phyloP scores from a whole-genome alignment of 805 yeast species.

The Candida maris region DNA sequence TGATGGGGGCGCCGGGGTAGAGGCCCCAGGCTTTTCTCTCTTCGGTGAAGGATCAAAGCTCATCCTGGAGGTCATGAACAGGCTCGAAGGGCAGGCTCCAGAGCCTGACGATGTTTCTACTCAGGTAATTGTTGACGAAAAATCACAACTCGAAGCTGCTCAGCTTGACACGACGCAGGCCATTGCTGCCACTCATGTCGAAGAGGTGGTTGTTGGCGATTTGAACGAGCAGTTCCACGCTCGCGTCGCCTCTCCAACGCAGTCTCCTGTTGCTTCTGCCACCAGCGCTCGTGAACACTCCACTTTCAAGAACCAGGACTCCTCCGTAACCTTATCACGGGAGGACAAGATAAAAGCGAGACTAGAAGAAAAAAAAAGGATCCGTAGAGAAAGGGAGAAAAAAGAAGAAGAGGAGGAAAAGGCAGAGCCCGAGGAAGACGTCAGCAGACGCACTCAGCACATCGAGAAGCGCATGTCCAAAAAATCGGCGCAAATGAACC shows the following conservation, averaged over 20 bases:
- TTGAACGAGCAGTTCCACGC: too few relatives aligned
- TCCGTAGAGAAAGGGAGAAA: constrained; percentile 9
- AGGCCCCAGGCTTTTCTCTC: constrained; percentile 6
- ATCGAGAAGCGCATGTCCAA: constrained; percentile 3
- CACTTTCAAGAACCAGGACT: too few relatives aligned
- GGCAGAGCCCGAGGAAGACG: constrained; percentile 2
- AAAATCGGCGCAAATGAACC: constrained; percentile 8
- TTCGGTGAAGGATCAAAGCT: constrained; percentile 16
- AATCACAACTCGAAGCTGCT: too few relatives aligned
- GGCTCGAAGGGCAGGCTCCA: constrained; percentile 5
- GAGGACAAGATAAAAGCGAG: constrained; percentile 30
- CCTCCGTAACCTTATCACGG: constrained; percentile 22
- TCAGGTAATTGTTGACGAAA: too few relatives aligned
- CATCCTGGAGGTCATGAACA: constrained; percentile 13
- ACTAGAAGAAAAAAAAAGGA: constrained; percentile 15
- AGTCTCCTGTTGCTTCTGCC: too few relatives aligned
- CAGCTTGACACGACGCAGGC: too few relatives aligned
- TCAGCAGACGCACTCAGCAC: constrained; percentile 1
- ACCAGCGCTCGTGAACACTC: too few relatives aligned
- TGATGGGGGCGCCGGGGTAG: neutral
- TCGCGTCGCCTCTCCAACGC: too few relatives aligned
- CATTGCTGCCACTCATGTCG: too few relatives aligned
- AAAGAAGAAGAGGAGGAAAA: constrained; percentile 15
- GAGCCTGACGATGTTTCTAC: neutral
- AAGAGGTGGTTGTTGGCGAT: too few relatives aligned